phyloP scores from a whole-genome alignment of 2,329 filamentous ascomycete species.

The Fusarium sp. region DNA sequence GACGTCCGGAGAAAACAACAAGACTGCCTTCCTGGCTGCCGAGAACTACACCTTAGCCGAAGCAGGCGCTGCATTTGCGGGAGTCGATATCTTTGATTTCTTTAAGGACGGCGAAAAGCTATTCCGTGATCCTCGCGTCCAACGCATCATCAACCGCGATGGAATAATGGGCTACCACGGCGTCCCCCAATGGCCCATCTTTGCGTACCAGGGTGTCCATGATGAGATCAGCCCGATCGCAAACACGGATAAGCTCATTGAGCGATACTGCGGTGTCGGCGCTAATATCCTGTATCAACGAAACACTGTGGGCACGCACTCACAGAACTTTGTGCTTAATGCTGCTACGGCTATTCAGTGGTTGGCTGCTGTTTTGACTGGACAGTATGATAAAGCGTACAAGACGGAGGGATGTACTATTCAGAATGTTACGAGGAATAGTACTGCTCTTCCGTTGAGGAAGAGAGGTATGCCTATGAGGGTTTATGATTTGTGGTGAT shows the following conservation, averaged over 20 bases:
- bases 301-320: conserved; percentile 31
- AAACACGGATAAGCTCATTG: conserved; percentile 32
- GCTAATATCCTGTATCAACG: conserved; percentile 41
- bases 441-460: conserved; percentile 9
- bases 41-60: conserved; percentile 6
- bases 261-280: conserved; percentile 32
- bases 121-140: conserved; percentile 19
- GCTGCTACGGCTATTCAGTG: conserved; percentile 26
- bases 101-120: conserved; percentile 13
- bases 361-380: conserved; percentile 24
- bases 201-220: conserved; percentile 32
- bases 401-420: conserved; percentile 35
- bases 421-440: conserved; percentile 35
- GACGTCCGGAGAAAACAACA: conserved; percentile 25
- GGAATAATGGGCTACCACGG: conserved; percentile 43
- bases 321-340: conserved; percentile 11
- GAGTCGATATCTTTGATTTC: conserved; percentile 26
- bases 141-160: conserved; percentile 24
- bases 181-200: conserved; percentile 37
- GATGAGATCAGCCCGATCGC: conserved; percentile 36
- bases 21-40: conserved; percentile 38
- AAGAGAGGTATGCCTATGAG: conserved; percentile 16
- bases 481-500: conserved; percentile 30
- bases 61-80: conserved; percentile 18
- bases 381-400: conserved; percentile 12